Evolutionary conservation across 2,329 filamentous ascomycete genomes (phyloP).

Genomic region (Pseudopyrenochaeta lycopersici): DNA sequence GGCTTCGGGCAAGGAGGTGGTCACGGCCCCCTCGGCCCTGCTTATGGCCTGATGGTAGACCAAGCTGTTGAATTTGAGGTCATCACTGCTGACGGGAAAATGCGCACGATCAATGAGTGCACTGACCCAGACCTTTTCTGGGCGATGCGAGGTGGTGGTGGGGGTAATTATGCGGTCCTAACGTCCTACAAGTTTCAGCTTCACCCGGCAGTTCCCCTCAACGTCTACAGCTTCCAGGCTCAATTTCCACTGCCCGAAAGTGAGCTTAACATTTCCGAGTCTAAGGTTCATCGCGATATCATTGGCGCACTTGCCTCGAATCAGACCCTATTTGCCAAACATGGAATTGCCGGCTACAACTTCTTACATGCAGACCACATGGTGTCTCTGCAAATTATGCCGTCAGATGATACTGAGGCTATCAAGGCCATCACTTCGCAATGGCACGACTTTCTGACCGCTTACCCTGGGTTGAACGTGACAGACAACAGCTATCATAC

Average conservation of each 20-base stretch:
- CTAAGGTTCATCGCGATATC: slow-evolving; percentile 41
- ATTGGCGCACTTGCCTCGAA: slow-evolving; percentile 41
- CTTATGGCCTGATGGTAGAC: slow-evolving; percentile 52
- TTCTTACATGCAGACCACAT: slow-evolving; percentile 44
- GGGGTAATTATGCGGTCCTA: slow-evolving; percentile 47
- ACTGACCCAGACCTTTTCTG: slow-evolving; percentile 46
- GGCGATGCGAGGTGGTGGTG: slow-evolving; percentile 49
- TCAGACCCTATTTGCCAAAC: slow-evolving; percentile 37
- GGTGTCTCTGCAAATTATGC: slow-evolving; percentile 42
- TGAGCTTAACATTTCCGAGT: slow-evolving; percentile 39
- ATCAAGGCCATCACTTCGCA: slow-evolving; percentile 38
- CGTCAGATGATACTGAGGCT: slow-evolving; percentile 32
- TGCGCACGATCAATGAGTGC: slow-evolving; percentile 45
- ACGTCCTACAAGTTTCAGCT: slow-evolving; percentile 49
- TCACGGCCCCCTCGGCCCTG: slow-evolving; percentile 62
- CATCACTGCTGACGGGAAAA: slow-evolving; percentile 42
- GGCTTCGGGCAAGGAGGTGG: slow-evolving; percentile 60
- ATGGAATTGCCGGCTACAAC: slow-evolving; percentile 48
- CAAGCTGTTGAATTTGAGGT: slow-evolving; percentile 48
- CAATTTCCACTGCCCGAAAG: slow-evolving; percentile 30
- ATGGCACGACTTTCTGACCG: slow-evolving; percentile 41
- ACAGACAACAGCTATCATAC: slow-evolving; percentile 42
- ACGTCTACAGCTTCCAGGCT: slow-evolving; percentile 48
- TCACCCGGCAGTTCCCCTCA: slow-evolving; percentile 43
- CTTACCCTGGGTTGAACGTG: slow-evolving; percentile 43